Evolutionary conservation across 1,284 basidiomycete species (phyloP).

Genomic region (Stereum hirsutum): DNA sequence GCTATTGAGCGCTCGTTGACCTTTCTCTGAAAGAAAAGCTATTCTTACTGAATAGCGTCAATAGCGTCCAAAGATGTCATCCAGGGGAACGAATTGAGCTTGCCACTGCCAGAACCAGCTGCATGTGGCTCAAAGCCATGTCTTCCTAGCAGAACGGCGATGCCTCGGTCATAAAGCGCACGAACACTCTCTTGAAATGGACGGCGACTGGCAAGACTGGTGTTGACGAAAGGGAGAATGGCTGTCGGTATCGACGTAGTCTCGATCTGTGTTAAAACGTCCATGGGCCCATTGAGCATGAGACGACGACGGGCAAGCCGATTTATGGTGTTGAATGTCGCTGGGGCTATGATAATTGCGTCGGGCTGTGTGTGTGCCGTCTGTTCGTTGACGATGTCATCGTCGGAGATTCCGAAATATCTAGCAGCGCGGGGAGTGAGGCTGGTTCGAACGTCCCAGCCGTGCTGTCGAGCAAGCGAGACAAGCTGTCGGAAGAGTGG

Average conservation of each 20-base stretch:
- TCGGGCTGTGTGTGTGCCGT: background rate
- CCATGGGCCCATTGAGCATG: background rate
- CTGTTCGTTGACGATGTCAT: background rate
- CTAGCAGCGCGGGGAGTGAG: background rate
- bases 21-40: background rate
- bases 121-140: background rate
- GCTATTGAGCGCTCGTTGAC: background rate
- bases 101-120: background rate
- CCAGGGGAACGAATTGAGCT: background rate
- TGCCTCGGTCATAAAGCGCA: background rate
- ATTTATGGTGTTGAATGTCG: background rate
- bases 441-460: background rate
- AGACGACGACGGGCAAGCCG: background rate
- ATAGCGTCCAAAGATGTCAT: background rate
- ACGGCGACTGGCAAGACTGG: background rate
- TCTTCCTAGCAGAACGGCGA: background rate
- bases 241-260: background rate
- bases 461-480: background rate
- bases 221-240: background rate
- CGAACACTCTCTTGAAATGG: background rate
- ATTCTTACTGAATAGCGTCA: background rate
- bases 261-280: background rate
- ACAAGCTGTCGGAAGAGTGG: background rate
- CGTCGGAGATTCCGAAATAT: background rate
- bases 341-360: background rate